Conservation (phyloP, 768 basidiomycete genomes). For the Suillus subluteus region DNA sequence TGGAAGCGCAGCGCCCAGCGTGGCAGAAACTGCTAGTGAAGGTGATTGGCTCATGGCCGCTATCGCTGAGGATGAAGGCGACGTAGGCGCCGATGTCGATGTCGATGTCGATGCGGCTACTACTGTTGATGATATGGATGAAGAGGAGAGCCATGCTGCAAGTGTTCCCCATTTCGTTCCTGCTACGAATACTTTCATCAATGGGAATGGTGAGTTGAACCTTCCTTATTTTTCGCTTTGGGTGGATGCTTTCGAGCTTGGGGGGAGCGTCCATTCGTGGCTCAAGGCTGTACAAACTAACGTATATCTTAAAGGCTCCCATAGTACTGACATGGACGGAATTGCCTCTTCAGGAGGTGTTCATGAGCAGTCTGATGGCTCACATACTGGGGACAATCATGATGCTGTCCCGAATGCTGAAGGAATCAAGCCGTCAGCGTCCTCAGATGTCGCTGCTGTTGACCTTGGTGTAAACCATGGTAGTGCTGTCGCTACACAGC, state of each 20-base stretch:
- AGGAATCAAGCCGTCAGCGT: slow-evolving; percentile 30
- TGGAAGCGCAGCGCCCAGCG: slow-evolving; percentile 68
- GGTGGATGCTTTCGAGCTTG: slow-evolving; percentile 51
- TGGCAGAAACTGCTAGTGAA: slow-evolving; percentile 66
- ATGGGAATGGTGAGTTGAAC: slow-evolving; percentile 57
- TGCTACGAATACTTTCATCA: slow-evolving; percentile 37
- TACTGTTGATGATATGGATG: slow-evolving; percentile 47
- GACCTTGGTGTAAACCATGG: slow-evolving; percentile 16
- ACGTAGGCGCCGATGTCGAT: slow-evolving; percentile 57
- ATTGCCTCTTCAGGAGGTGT: slow-evolving; percentile 35
- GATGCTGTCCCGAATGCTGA: slow-evolving; percentile 21
- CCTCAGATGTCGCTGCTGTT: slow-evolving; percentile 25
- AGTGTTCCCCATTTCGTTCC: slow-evolving; percentile 40
- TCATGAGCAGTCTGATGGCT: slow-evolving; percentile 20
- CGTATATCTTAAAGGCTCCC: slow-evolving; percentile 45
- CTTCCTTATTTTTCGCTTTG: slow-evolving; percentile 34
- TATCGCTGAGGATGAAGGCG: slow-evolving; percentile 73
- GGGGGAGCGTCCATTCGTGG: slow-evolving; percentile 45
- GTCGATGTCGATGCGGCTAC: slow-evolving; percentile 53
- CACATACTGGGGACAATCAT: slow-evolving; percentile 23
- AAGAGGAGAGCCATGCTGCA: slow-evolving; percentile 46
- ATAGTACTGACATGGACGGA: slow-evolving; percentile 40
- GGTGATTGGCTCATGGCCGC: slow-evolving; percentile 91
- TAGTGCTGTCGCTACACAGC: slow-evolving; percentile 26
- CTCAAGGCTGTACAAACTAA: slow-evolving; percentile 61